A percentile compares a stretch with the other conserved stretches of the same genome.
These are phyloP conservation scores for Nannizziopsis barbatae DNA, from an alignment of 2,329 filamentous ascomycete genomes.

Conservation along the genomic window DNA sequence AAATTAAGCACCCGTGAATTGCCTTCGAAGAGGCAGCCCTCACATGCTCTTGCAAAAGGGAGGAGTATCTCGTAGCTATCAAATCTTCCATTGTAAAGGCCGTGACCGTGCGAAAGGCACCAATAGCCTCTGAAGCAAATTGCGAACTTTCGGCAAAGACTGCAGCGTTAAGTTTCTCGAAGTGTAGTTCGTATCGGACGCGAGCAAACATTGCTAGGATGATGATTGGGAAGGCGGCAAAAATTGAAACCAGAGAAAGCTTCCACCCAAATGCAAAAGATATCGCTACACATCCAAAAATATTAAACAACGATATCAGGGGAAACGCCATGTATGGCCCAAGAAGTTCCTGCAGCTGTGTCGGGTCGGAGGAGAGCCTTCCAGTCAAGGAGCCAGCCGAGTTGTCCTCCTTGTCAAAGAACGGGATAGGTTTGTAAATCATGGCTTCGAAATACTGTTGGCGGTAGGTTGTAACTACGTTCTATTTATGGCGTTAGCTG, in stretches of 20 bases:
- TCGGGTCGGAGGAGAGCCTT: conserved; percentile 40
- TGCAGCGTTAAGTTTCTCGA: conserved; percentile 55
- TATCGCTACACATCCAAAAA: conserved; percentile 54
- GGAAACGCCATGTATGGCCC: conserved; percentile 39
- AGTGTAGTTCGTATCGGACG: conserved; percentile 54
- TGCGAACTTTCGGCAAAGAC: conserved; percentile 62
- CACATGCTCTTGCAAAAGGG: conserved; percentile 50
- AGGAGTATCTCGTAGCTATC: conserved; percentile 52
- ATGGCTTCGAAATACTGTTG: conserved; percentile 39
- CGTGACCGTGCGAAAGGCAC: conserved; percentile 61
- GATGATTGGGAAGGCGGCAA: conserved; percentile 45
- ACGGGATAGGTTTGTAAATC: conserved; percentile 33
- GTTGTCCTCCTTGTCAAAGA: conserved; percentile 38
- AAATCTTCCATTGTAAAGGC: conserved; percentile 58
- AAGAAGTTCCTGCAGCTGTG: conserved; percentile 41
- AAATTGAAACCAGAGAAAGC: conserved; percentile 55
- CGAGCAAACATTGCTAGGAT: conserved; percentile 41
- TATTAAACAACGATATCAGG: conserved; percentile 53
- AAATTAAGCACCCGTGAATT: conserved; percentile 51
- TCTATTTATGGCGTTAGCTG: conserved; percentile 19
- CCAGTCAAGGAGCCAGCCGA: conserved; percentile 40
- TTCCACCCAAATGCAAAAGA: conserved; percentile 68
- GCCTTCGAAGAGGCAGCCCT: conserved; percentile 50
- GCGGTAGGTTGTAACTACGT: conserved; percentile 29
- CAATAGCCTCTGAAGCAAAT: conserved; percentile 63